Evolutionary conservation across 306 rosid species (phyloP).

Genomic region (Acacia melanoxylon): DNA sequence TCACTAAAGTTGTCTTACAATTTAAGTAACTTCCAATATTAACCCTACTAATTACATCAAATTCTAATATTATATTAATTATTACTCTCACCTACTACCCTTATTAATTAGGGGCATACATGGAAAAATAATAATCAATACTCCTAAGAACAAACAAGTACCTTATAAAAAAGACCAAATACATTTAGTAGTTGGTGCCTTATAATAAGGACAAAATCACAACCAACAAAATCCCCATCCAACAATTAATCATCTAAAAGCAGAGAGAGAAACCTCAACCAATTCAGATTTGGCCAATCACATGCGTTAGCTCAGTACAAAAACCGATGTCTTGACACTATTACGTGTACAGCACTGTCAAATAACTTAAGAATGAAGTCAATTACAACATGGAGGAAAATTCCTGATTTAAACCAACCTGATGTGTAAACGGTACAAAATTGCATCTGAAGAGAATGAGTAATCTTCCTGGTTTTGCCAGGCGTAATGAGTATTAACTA

Average conservation of each 20-base stretch:
- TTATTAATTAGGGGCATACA: too few relatives aligned
- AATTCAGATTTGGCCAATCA: neutral
- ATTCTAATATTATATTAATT: too few relatives aligned
- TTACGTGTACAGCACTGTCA: constrained; percentile 26
- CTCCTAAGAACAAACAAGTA: too few relatives aligned
- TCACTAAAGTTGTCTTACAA: too few relatives aligned
- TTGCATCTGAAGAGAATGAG: constrained; percentile 21
- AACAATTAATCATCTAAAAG: neutral
- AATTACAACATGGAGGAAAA: constrained; percentile 29
- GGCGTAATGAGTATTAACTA: constrained; percentile 1
- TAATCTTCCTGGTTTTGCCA: constrained; percentile 12
- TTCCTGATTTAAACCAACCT: constrained; percentile 18
- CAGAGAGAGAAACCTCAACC: neutral
- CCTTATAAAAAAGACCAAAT: too few relatives aligned
- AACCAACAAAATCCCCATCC: neutral
- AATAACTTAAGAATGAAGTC: constrained; percentile 37
- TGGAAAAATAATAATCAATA: too few relatives aligned
- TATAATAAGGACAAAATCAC: too few relatives aligned
- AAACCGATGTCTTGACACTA: constrained; percentile 11
- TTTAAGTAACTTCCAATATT: too few relatives aligned
- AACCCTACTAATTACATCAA: too few relatives aligned
- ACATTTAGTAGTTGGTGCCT: too few relatives aligned
- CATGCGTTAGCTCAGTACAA: constrained; percentile 17
- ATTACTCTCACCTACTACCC: too few relatives aligned
- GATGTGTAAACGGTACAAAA: constrained; percentile 32